phyloP scores from a whole-genome alignment of 1,284 basidiomycete genomes.

The Cerrena zonata region DNA sequence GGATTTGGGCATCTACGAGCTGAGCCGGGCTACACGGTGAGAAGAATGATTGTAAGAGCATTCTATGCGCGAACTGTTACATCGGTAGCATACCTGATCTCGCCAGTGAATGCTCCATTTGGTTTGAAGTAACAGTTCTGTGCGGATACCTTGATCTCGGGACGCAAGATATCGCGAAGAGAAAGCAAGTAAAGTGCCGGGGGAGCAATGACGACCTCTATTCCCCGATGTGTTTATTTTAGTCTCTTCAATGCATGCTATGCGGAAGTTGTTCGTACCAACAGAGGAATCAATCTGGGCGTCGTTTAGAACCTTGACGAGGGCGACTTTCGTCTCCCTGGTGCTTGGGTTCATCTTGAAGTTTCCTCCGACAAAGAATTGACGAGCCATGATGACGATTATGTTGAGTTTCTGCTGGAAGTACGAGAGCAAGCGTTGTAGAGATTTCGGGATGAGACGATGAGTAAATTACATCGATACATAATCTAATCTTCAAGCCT shows the following conservation, averaged over 20 bases:
- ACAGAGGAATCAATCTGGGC: conserved; percentile 70
- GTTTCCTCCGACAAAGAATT: conserved; percentile 90
- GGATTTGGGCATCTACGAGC: conserved; percentile 80
- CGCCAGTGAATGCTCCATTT: conserved; percentile 92
- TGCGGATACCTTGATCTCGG: conserved; percentile 74
- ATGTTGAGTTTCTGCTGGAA: no score
- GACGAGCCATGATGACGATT: conserved; percentile 52
- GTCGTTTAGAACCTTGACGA: conserved; percentile 68
- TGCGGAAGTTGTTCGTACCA: conserved; percentile 34
- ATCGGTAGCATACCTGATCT: conserved; percentile 63
- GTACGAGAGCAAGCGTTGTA: no score
- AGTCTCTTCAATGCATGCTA: background rate
- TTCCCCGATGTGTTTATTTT: background rate
- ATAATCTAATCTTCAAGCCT: no score
- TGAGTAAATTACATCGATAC: no score
- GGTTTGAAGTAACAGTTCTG: conserved; percentile 88
- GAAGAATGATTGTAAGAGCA: background rate
- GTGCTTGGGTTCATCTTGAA: conserved; percentile 91
- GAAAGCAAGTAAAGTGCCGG: conserved; percentile 83
- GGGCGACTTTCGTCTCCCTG: conserved; percentile 54
- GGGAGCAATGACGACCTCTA: conserved; percentile 89
- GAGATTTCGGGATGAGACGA: no score
- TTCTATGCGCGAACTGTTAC: background rate
- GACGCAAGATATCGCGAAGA: conserved; percentile 52
- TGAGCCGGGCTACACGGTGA: conserved; percentile 56